Evolutionary conservation across 306 rosid genomes (phyloP).

Genomic region (Leucaena leucocephala): DNA sequence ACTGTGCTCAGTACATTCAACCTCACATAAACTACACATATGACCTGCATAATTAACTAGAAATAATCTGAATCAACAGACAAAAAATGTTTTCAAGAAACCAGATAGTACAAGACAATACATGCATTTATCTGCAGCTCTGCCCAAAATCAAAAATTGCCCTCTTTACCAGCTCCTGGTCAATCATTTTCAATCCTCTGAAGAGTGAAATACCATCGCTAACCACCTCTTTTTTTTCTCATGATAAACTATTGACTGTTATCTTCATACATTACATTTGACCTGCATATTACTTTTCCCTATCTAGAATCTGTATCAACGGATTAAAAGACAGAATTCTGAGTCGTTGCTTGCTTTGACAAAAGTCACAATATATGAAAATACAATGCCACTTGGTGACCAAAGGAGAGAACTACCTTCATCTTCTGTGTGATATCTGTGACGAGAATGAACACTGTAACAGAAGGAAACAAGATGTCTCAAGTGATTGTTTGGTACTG

Average conservation of each 20-base stretch:
- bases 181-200: slow-evolving; percentile 39
- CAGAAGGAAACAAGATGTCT: neutral
- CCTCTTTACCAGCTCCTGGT: slow-evolving; percentile 17
- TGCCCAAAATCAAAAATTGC: neutral
- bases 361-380: slow-evolving; percentile 25
- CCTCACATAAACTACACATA: neutral
- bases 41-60: neutral
- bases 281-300: slow-evolving; percentile 32
- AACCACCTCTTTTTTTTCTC: slow-evolving; percentile 31
- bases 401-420: slow-evolving; percentile 30
- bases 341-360: slow-evolving; percentile 25
- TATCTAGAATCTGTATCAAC: slow-evolving; percentile 46
- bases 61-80: neutral
- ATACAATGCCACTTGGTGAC: slow-evolving; percentile 33
- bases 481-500: neutral
- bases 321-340: slow-evolving; percentile 24
- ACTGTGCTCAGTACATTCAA: neutral
- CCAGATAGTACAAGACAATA: slow-evolving; percentile 7
- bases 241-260: slow-evolving; percentile 31
- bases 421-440: slow-evolving; percentile 35
- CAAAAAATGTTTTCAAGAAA: slow-evolving; percentile 7
- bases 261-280: slow-evolving; percentile 45
- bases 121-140: slow-evolving; percentile 4
- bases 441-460: slow-evolving; percentile 33
- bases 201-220: slow-evolving; percentile 36